Evolutionary conservation across 495 filamentous ascomycete species (phyloP).

Genomic region (Talaromyces wortmannii): DNA sequence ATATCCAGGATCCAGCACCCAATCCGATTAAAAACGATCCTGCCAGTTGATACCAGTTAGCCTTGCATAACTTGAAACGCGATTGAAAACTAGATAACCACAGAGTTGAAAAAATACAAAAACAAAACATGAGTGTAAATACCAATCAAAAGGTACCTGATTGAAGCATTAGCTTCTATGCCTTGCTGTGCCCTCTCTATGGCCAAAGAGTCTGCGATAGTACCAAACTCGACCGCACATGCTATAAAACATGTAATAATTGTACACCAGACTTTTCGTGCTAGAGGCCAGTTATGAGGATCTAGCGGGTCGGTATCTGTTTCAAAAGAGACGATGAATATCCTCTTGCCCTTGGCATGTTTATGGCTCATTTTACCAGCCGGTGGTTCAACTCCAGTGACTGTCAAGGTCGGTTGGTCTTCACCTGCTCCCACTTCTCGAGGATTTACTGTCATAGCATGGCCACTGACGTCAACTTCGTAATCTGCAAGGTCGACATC

Average conservation of each 20-base stretch:
- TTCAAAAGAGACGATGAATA: conserved; percentile 53
- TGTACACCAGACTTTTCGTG: conserved; percentile 25
- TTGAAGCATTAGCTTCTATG: background rate
- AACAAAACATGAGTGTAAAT: background rate
- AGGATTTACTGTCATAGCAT: background rate
- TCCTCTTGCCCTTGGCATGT: conserved; percentile 15
- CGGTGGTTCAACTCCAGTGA: background rate
- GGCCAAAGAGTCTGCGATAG: conserved; percentile 29
- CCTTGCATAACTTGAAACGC: too few relatives aligned
- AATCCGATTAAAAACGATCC: conserved; percentile 48
- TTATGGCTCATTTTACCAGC: background rate
- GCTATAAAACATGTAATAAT: conserved; percentile 41
- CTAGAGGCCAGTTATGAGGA: conserved; percentile 50
- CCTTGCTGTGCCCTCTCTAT: conserved; percentile 33
- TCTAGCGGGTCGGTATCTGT: conserved; percentile 43
- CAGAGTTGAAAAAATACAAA: too few relatives aligned
- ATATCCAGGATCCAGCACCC: conserved; percentile 34
- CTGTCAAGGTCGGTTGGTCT: background rate
- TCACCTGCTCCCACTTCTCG: background rate
- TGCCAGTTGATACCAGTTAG: conserved; percentile 21
- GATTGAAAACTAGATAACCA: too few relatives aligned
- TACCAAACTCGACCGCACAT: conserved; percentile 18
- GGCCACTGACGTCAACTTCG: background rate
- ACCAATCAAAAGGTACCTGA: background rate
- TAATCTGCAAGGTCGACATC: background rate